Evolutionary conservation across 2,329 filamentous ascomycete genomes (phyloP).

Genomic region (Verticillium albo-atrum): DNA sequence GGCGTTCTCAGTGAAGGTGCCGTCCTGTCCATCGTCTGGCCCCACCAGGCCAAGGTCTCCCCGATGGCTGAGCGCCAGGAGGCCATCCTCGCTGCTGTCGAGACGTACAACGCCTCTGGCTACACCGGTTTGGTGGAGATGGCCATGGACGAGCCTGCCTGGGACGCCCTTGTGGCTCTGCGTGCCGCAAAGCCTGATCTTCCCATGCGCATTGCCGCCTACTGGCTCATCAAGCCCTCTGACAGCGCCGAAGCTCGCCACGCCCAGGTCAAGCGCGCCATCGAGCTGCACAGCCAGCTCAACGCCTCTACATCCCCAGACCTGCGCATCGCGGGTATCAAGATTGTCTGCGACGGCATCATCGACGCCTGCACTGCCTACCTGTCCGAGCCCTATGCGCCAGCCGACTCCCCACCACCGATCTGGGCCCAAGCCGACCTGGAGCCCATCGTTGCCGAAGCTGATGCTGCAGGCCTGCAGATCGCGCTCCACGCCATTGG

Average conservation of each 20-base stretch:
- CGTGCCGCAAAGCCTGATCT: constrained; percentile 27
- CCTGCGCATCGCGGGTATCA: constrained; percentile 48
- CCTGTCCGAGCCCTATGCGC: constrained; percentile 46
- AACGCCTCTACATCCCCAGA: constrained; percentile 29
- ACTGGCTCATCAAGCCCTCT: constrained; percentile 52
- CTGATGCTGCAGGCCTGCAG: constrained; percentile 44
- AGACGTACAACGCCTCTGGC: constrained; percentile 45
- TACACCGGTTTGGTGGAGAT: constrained; percentile 55
- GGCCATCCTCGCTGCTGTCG: constrained; percentile 42
- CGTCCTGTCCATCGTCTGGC: constrained; percentile 50
- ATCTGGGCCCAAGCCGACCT: constrained; percentile 47
- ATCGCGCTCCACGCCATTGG: constrained; percentile 56
- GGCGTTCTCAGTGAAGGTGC: constrained; percentile 50
- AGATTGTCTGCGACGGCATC: constrained; percentile 54
- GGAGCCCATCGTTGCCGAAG: constrained; percentile 42
- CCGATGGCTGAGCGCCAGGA: constrained; percentile 42
- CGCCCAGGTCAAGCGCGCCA: constrained; percentile 44
- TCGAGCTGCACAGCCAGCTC: constrained; percentile 33
- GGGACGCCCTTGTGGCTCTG: constrained; percentile 45
- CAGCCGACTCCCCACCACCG: constrained; percentile 30
- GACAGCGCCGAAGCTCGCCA: constrained; percentile 34
- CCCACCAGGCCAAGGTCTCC: constrained; percentile 43
- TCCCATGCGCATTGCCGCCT: constrained; percentile 46
- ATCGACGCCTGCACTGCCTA: constrained; percentile 55
- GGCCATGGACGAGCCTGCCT: constrained; percentile 57